Base-by-base conservation (phyloP, 2,329 filamentous ascomycete species). In the Amylocarpus encephaloides region DNA sequence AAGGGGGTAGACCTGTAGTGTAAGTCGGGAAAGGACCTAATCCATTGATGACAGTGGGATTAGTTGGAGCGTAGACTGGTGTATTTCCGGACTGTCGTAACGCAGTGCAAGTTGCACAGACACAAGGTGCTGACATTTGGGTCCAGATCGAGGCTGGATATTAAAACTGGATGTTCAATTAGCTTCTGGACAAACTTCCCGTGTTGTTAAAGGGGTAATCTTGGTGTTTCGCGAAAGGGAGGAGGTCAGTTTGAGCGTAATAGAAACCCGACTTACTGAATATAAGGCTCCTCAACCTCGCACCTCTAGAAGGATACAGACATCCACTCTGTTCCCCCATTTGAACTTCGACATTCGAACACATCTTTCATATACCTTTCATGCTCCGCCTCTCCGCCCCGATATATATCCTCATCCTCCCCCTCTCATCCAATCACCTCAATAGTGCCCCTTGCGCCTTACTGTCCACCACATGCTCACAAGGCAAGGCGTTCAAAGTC, bases 351-450 rank as follows among this genome's bases (percentile, higher is more conserved):
- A 43, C 12, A 43, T 43, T 6, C 22, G 22, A 22, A 43, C 46
- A 32, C 16, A 42, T 29, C 34, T 26, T 39, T 48, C 46, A 48
- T 48, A 48, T 48, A 48, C 36, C 19, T 41, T 26, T 26, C 19
- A 34, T 32, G 32, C 13, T 47, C n/a, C 13, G n/a, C 9, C 35
- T 18, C 19, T 39, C 45, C 16, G 6, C 10, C 16, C 26, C 15
- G 12, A n/a, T 29, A 47, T 34, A 41, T 29, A 42, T 10, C 12
- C 26, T 29, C 30, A 10, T 42, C 15, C 38, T 34, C 29, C 16
- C 29, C 5, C 16, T 15, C 12, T 16, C 30, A 42, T n/a, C 39
- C 26, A 41, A 42, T 48, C 16, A 33, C 36, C 36, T 18, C n/a
- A 13, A 9, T 22, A 18, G 15, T 13, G 2, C 15, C 43, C 6